A percentile compares a stretch with the other conserved stretches of the same genome.
phyloP scores from a whole-genome alignment of 306 rosid genomes.

The Hippophae tibetana region DNA sequence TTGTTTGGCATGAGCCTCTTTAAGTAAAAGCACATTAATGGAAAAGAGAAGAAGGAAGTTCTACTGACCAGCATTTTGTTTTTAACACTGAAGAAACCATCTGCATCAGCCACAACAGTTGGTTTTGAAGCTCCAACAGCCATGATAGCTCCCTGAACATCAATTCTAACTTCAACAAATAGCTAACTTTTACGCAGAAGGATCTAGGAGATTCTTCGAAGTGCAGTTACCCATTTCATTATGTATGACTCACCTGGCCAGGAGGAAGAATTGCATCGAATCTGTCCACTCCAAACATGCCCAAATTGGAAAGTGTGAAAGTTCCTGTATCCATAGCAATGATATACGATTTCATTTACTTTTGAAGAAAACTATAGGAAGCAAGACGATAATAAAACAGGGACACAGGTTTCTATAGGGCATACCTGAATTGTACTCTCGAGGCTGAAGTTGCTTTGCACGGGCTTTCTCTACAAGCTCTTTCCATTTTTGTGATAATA shows the following conservation, averaged over 20 bases:
- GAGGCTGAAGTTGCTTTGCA: conserved; percentile 85
- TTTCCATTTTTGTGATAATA: conserved; percentile 85
- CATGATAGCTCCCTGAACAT: conserved; percentile 85
- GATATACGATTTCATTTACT: conserved; percentile 1
- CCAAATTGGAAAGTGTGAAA: conserved; percentile 87
- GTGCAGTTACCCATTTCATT: neutral
- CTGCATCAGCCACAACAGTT: conserved; percentile 52
- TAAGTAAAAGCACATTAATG: neutral
- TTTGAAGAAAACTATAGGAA: conserved; percentile 6
- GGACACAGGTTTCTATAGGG: conserved; percentile 5
- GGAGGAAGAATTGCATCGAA: conserved; percentile 98
- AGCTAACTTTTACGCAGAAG: conserved; percentile 5
- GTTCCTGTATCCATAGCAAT: conserved; percentile 44
- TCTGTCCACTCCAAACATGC: conserved; percentile 91
- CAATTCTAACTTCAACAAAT: conserved; percentile 17
- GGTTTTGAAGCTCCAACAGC: conserved; percentile 97
- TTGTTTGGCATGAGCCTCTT: no score
- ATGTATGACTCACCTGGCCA: conserved; percentile 58
- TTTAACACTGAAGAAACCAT: conserved; percentile 74
- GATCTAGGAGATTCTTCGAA: conserved; percentile 2
- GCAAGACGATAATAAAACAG: conserved; percentile 1
- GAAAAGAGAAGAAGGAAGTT: neutral
- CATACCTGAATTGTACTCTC: conserved; percentile 76
- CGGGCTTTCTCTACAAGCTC: conserved; percentile 81
- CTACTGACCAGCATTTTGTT: conserved; percentile 78